Conservation (phyloP, 768 basidiomycete genomes). For the Psilocybe azurescens region DNA sequence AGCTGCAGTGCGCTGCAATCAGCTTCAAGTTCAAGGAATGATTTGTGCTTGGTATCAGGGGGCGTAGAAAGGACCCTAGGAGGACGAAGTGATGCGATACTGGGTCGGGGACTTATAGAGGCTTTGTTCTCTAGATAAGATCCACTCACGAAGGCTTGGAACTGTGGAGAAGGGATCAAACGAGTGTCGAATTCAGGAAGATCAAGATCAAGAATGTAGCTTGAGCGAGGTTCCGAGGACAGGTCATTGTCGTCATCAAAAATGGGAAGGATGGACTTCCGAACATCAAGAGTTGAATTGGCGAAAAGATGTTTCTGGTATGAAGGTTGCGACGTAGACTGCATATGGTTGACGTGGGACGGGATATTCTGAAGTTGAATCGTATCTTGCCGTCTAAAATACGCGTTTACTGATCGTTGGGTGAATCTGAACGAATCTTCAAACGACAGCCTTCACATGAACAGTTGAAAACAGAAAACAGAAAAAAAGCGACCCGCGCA, state of each 20-base stretch:
- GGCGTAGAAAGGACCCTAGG: background rate
- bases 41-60: background rate
- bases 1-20: conserved; percentile 3
- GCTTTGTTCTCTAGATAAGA: background rate
- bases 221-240: background rate
- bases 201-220: background rate
- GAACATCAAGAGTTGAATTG: background rate
- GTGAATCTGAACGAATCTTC: background rate
- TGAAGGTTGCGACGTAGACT: background rate
- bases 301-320: background rate
- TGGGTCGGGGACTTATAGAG: background rate
- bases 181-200: conserved; percentile 1
- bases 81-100: background rate
- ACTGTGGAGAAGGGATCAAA: background rate
- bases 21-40: background rate
- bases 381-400: background rate
- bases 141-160: background rate
- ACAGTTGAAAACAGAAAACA: background rate
- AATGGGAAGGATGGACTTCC: background rate
- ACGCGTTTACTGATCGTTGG: background rate
- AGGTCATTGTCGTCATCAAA: conserved; percentile 4
- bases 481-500: background rate
- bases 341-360: background rate
- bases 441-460: background rate
- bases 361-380: background rate